A percentile compares a stretch with the other conserved stretches of the same genome.
Conservation (phyloP, 2,329 filamentous ascomycete species). For the Penicillium griseofulvum region DNA sequence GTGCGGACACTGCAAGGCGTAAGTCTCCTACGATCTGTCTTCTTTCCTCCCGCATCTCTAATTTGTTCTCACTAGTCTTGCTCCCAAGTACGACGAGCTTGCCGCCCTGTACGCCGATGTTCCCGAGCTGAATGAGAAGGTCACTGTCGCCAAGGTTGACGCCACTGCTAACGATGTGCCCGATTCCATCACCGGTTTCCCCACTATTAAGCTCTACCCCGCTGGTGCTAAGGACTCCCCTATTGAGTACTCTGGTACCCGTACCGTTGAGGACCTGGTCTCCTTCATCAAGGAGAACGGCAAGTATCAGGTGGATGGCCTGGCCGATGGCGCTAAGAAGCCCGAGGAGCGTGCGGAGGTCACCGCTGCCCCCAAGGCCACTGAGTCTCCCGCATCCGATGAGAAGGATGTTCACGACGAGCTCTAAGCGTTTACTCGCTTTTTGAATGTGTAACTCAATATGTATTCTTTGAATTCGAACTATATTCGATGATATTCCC, state of each 20-base stretch:
- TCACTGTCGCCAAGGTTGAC: slow-evolving; percentile 83
- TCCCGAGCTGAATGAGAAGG: slow-evolving; percentile 54
- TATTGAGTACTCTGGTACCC: slow-evolving; percentile 80
- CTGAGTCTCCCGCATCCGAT: slow-evolving; percentile 24
- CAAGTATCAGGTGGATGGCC: slow-evolving; percentile 75
- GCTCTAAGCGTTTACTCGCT: slow-evolving; percentile 29
- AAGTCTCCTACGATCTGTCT: slow-evolving; percentile 26
- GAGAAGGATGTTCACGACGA: slow-evolving; percentile 39
- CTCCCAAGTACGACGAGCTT: slow-evolving; percentile 67
- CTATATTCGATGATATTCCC: background rate
- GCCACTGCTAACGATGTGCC: slow-evolving; percentile 95
- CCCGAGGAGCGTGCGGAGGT: slow-evolving; percentile 48
- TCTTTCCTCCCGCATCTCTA: background rate
- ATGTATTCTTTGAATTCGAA: slow-evolving; percentile 18
- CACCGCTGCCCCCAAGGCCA: slow-evolving; percentile 17
- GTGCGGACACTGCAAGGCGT: slow-evolving; percentile 70
- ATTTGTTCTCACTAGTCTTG: slow-evolving; percentile 45
- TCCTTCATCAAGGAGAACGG: slow-evolving; percentile 94
- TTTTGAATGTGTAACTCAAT: slow-evolving; percentile 7
- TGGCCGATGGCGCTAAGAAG: slow-evolving; percentile 55
- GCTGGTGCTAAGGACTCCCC: slow-evolving; percentile 84
- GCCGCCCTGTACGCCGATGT: slow-evolving; percentile 55
- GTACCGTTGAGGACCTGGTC: slow-evolving; percentile 86
- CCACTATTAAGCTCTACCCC: slow-evolving; percentile 97
- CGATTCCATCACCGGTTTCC: slow-evolving; percentile 95